A percentile compares a stretch with the other conserved stretches of the same genome.
Conservation (phyloP, 129 eudicot species). For the Artemisia argyi region DNA sequence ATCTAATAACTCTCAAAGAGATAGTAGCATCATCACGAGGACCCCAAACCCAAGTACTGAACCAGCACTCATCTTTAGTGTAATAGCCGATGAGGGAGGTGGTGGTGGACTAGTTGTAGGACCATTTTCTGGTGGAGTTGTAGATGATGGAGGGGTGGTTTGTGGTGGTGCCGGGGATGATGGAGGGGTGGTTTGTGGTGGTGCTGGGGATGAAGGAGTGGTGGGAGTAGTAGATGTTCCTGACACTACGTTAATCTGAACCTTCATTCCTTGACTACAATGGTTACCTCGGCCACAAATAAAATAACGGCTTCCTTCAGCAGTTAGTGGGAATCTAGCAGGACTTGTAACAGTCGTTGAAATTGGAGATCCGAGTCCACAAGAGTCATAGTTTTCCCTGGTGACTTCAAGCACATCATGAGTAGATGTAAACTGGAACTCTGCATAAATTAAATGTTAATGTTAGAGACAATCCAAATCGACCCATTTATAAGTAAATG, state of each 20-base stretch:
- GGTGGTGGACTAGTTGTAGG: neutral
- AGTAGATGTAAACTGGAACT: conserved; percentile 26
- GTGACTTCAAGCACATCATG: conserved; percentile 67
- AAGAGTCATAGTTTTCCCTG: conserved; percentile 46
- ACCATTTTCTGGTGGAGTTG: conserved; percentile 17
- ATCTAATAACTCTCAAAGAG: no score
- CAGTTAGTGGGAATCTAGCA: conserved; percentile 42
- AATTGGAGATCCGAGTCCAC: conserved; percentile 38
- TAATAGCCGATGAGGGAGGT: conserved; percentile 44
- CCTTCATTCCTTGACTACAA: conserved; percentile 77
- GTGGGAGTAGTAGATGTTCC: conserved; percentile 11
- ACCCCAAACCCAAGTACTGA: conserved; percentile 32
- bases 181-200: no score
- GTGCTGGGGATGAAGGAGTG: no score
- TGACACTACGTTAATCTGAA: conserved; percentile 41
- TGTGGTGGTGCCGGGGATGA: no score
- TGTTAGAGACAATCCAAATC: neutral
- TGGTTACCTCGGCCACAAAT: conserved; percentile 60
- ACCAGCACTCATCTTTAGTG: conserved; percentile 30
- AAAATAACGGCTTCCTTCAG: conserved; percentile 61
- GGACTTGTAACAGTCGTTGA: conserved; percentile 35
- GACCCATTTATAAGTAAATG: neutral
- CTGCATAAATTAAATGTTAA: conserved; percentile 7
- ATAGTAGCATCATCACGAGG: conserved; percentile 22
- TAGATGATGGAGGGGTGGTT: conserved; percentile 4